phyloP scores from a whole-genome alignment of 2,329 filamentous ascomycete species.

The Calonectria pauciramosa region DNA sequence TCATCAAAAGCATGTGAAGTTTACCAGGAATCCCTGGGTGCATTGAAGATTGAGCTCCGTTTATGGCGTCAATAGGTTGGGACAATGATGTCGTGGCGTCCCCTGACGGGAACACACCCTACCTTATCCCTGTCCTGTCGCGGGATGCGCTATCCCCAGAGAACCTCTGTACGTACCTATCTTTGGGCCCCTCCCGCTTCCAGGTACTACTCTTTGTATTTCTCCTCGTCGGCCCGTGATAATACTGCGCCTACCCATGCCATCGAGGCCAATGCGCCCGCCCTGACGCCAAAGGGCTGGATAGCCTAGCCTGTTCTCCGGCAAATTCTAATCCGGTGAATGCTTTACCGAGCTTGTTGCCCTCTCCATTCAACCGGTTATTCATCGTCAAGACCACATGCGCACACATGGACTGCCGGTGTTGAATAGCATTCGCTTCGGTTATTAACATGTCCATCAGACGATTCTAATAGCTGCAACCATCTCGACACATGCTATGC shows the following conservation, averaged over 20 bases:
- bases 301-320: slow-evolving; percentile 26
- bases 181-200: neutral
- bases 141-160: slow-evolving; percentile 23
- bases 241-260: slow-evolving; percentile 28
- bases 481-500: slow-evolving; percentile 25
- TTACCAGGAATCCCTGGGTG: slow-evolving; percentile 21
- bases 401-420: neutral
- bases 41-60: slow-evolving; percentile 28
- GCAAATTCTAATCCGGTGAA: slow-evolving; percentile 21
- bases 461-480: slow-evolving; percentile 23
- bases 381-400: neutral
- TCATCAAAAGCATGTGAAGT: slow-evolving; percentile 19
- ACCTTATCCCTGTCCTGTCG: slow-evolving; percentile 32
- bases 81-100: slow-evolving; percentile 23
- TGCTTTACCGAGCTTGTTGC: neutral
- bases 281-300: slow-evolving; percentile 40
- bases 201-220: slow-evolving; percentile 25
- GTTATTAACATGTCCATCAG: slow-evolving; percentile 14
- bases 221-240: slow-evolving; percentile 27
- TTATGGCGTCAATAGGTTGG: slow-evolving; percentile 12
- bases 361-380: neutral
- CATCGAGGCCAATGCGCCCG: slow-evolving; percentile 38
- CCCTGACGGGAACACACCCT: slow-evolving; percentile 13
- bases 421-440: neutral
- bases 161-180: slow-evolving; percentile 24